Evolutionary conservation across 2,329 filamentous ascomycete species (phyloP).

Genomic region (Epichloe elymi): DNA sequence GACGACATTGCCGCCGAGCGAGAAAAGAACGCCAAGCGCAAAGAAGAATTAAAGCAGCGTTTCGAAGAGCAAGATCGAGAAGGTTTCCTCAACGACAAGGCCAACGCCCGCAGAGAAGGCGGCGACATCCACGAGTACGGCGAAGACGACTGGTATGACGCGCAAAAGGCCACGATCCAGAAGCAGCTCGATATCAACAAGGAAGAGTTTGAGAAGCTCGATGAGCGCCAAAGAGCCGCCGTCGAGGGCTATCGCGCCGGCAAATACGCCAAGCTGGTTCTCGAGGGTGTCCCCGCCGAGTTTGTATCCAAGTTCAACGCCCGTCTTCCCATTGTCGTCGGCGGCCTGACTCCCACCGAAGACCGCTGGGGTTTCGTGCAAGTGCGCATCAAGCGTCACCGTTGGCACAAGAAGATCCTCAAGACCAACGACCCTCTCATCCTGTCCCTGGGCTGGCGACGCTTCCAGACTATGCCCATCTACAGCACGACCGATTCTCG

Average conservation of each 20-base stretch:
- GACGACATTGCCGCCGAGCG: constrained; percentile 72
- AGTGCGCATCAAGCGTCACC: constrained; percentile 88
- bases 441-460: constrained; percentile 89
- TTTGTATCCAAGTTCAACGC: constrained; percentile 76
- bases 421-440: constrained; percentile 97
- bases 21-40: constrained; percentile 77
- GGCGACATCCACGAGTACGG: constrained; percentile 69
- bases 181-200: constrained; percentile 97
- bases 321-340: constrained; percentile 71
- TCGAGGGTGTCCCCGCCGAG: constrained; percentile 81
- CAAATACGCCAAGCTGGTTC: constrained; percentile 81
- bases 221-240: constrained; percentile 66
- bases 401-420: constrained; percentile 98
- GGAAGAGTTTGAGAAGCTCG: constrained; percentile 77
- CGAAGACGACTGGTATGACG: constrained; percentile 97
- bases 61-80: constrained; percentile 99
- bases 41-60: constrained; percentile 85
- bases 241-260: constrained; percentile 88
- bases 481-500: constrained; percentile 93
- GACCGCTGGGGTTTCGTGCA: constrained; percentile 94
- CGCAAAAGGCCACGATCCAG: constrained; percentile 86
- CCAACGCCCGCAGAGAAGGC: constrained; percentile 57
- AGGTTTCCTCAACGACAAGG: constrained; percentile 83
- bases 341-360: constrained; percentile 85
- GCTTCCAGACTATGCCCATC: constrained; percentile 84